Evolutionary conservation across 139 green algal genomes (phyloP).

Genomic region (Coelastrella sp.): DNA sequence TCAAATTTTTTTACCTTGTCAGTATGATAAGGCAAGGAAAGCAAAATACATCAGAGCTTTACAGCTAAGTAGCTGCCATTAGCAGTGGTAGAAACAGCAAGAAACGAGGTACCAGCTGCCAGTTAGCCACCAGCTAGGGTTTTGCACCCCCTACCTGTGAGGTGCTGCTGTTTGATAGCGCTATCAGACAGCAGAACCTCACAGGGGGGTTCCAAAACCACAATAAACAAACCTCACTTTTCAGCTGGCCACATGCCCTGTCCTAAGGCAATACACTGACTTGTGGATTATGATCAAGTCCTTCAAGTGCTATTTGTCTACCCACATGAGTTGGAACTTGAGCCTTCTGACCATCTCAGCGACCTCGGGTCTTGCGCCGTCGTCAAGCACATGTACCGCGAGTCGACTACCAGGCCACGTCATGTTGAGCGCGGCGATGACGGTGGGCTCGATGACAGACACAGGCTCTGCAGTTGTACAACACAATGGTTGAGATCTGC

Average conservation of each 20-base stretch:
- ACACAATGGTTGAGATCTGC: too few relatives aligned
- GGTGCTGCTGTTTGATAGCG: too few relatives aligned
- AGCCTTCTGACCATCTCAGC: slow-evolving; percentile 12
- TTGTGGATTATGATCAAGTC: not conserved
- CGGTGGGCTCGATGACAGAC: slow-evolving; percentile 5
- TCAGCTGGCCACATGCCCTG: too few relatives aligned
- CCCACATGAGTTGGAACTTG: slow-evolving; percentile 3
- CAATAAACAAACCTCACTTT: not conserved
- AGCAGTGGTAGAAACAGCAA: not conserved
- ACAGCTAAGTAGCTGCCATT: not conserved
- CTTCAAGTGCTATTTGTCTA: too few relatives aligned
- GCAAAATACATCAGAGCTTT: too few relatives aligned
- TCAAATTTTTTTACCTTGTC: too few relatives aligned
- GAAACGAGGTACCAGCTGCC: not conserved
- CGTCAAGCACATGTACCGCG: slow-evolving; percentile 12
- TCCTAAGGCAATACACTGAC: too few relatives aligned
- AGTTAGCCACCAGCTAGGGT: too few relatives aligned
- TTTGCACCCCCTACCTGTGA: too few relatives aligned
- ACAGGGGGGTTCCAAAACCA: not conserved
- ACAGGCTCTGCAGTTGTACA: not conserved
- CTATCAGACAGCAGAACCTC: not conserved
- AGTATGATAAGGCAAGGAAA: too few relatives aligned
- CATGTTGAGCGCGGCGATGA: slow-evolving; percentile 26
- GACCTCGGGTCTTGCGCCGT: not conserved
- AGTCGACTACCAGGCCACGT: slow-evolving; percentile 12